These are phyloP conservation scores for Tetrahymena thermophila DNA, from an alignment of 73 alveolate genomes.

Conservation along the genomic window DNA sequence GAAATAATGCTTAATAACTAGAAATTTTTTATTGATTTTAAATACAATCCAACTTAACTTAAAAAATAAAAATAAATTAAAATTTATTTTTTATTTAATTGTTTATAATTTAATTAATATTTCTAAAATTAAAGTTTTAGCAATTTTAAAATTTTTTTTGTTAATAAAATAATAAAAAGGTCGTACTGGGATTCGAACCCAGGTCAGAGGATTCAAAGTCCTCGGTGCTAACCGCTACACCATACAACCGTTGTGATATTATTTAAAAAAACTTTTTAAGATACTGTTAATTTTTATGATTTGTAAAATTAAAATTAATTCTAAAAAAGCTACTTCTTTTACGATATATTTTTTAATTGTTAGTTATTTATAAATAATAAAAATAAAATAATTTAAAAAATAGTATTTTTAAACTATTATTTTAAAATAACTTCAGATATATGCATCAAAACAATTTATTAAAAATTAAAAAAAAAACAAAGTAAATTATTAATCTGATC, in stretches of 20 bases:
- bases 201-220: slow-evolving; percentile 4
- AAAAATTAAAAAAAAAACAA: too few species aligned
- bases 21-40: neutral
- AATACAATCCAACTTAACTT: neutral
- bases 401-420: too few species aligned
- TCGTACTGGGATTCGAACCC: slow-evolving; percentile 6
- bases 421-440: too few species aligned
- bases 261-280: neutral
- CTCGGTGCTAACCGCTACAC: slow-evolving; percentile 7
- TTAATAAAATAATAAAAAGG: neutral
- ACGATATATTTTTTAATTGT: too few species aligned
- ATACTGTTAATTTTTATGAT: neutral
- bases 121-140: too few species aligned
- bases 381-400: too few species aligned
- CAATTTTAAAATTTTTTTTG: neutral
- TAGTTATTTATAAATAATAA: too few species aligned
- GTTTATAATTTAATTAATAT: too few species aligned
- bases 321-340: too few species aligned
- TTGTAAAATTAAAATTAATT: neutral
- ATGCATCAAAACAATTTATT: too few species aligned
- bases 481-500: too few species aligned
- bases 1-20: neutral
- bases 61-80: neutral
- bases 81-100: too few species aligned
- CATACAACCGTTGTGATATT: neutral